A percentile compares a stretch with the other conserved stretches of the same genome.
Conservation (phyloP, 2,329 filamentous ascomycete genomes). For the Fusarium agapanthi region DNA sequence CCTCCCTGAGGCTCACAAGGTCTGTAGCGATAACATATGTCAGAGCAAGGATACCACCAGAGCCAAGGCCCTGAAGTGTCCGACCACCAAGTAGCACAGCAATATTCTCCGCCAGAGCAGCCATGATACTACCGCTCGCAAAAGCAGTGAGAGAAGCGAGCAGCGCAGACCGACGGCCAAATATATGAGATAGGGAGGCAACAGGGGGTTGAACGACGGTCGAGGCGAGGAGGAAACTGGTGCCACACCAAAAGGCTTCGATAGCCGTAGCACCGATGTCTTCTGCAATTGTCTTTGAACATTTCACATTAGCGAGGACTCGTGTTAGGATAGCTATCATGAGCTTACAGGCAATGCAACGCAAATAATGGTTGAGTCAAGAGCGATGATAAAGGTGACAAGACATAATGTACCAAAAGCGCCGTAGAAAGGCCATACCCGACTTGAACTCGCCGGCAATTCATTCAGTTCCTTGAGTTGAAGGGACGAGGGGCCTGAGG, state of each 20-base stretch:
- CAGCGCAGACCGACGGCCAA: slow-evolving; percentile 32
- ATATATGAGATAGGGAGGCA: slow-evolving; percentile 38
- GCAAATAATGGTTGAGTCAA: slow-evolving; percentile 38
- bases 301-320: not conserved
- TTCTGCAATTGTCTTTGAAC: slow-evolving; percentile 33
- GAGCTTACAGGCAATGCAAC: slow-evolving; percentile 35
- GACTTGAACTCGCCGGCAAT: not conserved
- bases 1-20: slow-evolving; percentile 54
- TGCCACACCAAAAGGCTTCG: slow-evolving; percentile 39
- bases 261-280: slow-evolving; percentile 36
- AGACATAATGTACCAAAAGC: slow-evolving; percentile 38
- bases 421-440: slow-evolving; percentile 34
- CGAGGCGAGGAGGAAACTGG: slow-evolving; percentile 38
- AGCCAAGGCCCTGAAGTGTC: slow-evolving; percentile 60
- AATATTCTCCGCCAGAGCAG: slow-evolving; percentile 31
- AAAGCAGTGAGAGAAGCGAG: slow-evolving; percentile 33
- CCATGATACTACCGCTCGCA: slow-evolving; percentile 31
- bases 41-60: slow-evolving; percentile 58
- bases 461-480: not conserved
- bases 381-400: slow-evolving; percentile 37
- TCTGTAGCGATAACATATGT: slow-evolving; percentile 58
- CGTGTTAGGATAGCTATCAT: too few relatives aligned
- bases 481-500: not conserved
- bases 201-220: slow-evolving; percentile 38
- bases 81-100: slow-evolving; percentile 56